Evolutionary conservation across 148 eudicot genomes (phyloP), one percentile per base, ranked within the genome.

Genomic region (Dianthus caryophyllus): DNA sequence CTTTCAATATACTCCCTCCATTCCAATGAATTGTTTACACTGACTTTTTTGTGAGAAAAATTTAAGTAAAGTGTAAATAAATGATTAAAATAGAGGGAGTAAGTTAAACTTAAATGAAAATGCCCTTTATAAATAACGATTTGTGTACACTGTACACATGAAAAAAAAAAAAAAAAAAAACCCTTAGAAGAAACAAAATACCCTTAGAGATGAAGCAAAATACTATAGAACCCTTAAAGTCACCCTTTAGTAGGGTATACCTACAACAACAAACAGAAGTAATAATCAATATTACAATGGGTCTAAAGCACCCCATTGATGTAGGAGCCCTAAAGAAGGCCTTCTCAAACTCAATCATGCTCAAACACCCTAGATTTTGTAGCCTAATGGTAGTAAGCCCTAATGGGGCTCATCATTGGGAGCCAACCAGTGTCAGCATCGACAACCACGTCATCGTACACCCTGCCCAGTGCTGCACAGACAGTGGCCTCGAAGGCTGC

Each of bases 291-390:
- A 79, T 83, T 77, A 71, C 84, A 53, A 62, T 88, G 49, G 87
- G 79, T 18, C 16, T 67, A 25, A 30, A 71, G 39, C 7, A 60
- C 69, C 82, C 87, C 0, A 64, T 88, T 59, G 78, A 83, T 71
- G 31, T 79, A 9, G 71, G 62, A 1, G 79, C 79, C 56, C 9
- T 86, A 30, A 81, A 52, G 44, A 49, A 76, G n/a, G 87, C 65
- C 2, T 43, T 91, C 53, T 44, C 58, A 30, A 30, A 66, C 68
- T 84, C 92, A 7, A 39, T 76, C 68, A 71, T 84, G 76, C 9
- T 82, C 56, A 71, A 74, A 11, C 89, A 81, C 78, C 96, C 97
- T 4, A 73, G 96, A 16, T 91, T 91, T 82, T 66, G 80, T 67
- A 86, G 91, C 80, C 80, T 91, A 15, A n/a, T 86, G 72, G 78